Percentiles rank a stretch among this genome's conserved stretches.
phyloP scores from a whole-genome alignment of 192 early-diverging fungal genomes.

The Coemansia umbellata region DNA sequence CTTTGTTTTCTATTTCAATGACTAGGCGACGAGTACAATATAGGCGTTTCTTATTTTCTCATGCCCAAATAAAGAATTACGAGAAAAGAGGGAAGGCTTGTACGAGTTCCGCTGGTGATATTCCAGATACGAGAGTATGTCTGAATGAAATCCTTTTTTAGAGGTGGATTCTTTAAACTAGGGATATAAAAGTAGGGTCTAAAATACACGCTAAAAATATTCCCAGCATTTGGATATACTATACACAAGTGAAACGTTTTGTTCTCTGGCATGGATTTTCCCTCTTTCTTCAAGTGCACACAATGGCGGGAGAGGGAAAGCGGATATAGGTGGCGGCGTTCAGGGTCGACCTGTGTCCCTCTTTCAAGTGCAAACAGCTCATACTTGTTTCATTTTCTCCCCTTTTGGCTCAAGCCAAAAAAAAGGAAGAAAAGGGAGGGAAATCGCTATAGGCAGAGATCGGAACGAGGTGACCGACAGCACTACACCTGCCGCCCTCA shows the following conservation, averaged over 20 bases:
- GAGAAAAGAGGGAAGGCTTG: no score
- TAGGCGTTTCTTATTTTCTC: background rate
- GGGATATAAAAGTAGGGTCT: background rate
- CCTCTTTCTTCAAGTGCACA: background rate
- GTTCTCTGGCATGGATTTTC: background rate
- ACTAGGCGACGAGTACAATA: background rate
- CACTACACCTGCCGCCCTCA: no score
- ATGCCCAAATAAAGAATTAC: background rate
- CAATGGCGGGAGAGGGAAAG: background rate
- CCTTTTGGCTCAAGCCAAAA: background rate
- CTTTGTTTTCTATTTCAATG: no score
- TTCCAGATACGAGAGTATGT: background rate
- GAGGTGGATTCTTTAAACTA: background rate
- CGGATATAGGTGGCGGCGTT: slow-evolving; percentile 2
- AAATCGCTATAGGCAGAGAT: background rate
- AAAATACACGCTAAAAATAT: background rate
- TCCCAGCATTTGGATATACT: slow-evolving; percentile 2
- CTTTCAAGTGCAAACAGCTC: no score
- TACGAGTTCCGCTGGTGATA: no score
- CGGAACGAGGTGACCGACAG: background rate
- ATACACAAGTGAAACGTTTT: background rate
- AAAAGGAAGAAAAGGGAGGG: background rate
- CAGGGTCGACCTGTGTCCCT: slow-evolving; percentile 1
- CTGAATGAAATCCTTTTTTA: background rate
- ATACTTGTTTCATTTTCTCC: background rate